A percentile compares a stretch with the other conserved stretches of the same genome.
Conservation (phyloP, 2,329 filamentous ascomycete genomes). For the Fusarium dimerum region DNA sequence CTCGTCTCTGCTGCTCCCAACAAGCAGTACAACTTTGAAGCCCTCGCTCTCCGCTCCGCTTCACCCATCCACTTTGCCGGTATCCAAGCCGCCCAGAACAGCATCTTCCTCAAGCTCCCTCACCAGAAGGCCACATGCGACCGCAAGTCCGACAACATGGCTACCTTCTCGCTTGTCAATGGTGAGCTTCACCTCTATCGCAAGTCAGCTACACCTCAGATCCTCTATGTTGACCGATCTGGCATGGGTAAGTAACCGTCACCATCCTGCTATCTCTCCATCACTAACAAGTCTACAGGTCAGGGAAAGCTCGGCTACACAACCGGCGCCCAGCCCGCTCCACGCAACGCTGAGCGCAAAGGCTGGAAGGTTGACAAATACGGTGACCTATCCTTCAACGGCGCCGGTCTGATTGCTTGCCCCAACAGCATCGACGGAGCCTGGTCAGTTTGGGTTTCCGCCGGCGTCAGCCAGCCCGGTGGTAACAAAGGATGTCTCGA, state of each 20-base stretch:
- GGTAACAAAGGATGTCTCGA: constrained; percentile 39
- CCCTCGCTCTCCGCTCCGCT: constrained; percentile 52
- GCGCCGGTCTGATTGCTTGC: constrained; percentile 52
- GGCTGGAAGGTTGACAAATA: constrained; percentile 47
- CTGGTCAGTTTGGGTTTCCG: constrained; percentile 42
- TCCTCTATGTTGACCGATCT: constrained; percentile 55
- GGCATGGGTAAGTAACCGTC: constrained; percentile 51
- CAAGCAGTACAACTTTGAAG: constrained; percentile 42
- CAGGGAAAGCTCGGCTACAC: constrained; percentile 56
- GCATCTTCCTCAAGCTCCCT: constrained; percentile 45
- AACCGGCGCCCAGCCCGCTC: constrained; percentile 42
- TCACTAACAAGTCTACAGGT: constrained; percentile 34
- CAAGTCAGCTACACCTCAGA: constrained; percentile 42
- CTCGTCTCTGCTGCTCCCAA: constrained; percentile 30
- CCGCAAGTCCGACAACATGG: constrained; percentile 39
- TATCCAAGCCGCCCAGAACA: constrained; percentile 46
- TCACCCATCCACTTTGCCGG: constrained; percentile 48
- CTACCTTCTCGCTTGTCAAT: constrained; percentile 51
- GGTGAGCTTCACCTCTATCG: constrained; percentile 50
- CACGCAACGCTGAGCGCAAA: constrained; percentile 45
- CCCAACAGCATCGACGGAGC: constrained; percentile 44
- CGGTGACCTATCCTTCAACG: constrained; percentile 48
- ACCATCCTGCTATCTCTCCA: background rate
- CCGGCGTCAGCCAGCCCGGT: constrained; percentile 36
- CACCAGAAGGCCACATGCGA: constrained; percentile 52